Evolutionary conservation across 352 stramenopile species (phyloP).

Genomic region (Blastocystis sp.): DNA sequence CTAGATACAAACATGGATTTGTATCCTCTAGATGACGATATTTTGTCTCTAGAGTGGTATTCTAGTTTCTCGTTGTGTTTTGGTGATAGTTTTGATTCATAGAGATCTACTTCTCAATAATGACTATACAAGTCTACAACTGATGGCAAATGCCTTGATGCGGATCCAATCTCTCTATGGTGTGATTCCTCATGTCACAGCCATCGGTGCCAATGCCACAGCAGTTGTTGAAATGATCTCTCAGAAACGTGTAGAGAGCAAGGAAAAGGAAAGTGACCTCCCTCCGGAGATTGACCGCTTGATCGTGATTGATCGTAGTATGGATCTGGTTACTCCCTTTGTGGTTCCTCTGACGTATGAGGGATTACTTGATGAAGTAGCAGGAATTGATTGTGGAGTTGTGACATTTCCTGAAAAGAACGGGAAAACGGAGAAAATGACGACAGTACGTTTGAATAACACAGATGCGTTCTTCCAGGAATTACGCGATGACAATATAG

Average conservation of each 20-base stretch:
- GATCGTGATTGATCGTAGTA: constrained; percentile 16
- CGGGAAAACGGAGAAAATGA: constrained; percentile 2
- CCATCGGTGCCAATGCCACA: not conserved
- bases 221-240: constrained; percentile 35
- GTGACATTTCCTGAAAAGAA: constrained; percentile 18
- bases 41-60: constrained; percentile 15
- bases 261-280: constrained; percentile 16
- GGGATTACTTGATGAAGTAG: constrained; percentile 52
- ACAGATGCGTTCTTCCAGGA: constrained; percentile 56
- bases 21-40: constrained; percentile 49
- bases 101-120: constrained; percentile 52
- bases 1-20: constrained; percentile 30
- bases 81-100: not conserved
- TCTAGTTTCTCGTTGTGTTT: not conserved
- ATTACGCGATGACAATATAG: constrained; percentile 54
- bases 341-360: constrained; percentile 59
- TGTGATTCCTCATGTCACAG: constrained; percentile 48
- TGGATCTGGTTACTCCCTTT: constrained; percentile 29
- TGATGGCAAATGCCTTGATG: constrained; percentile 20
- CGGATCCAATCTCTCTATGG: constrained; percentile 48
- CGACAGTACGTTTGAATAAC: constrained; percentile 40
- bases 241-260: not conserved
- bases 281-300: constrained; percentile 50
- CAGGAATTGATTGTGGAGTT: constrained; percentile 6
- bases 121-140: constrained; percentile 40